A percentile compares a stretch with the other conserved stretches of the same genome.
Evolutionary conservation across 768 basidiomycete species (phyloP).

Genomic region (Mycena galericulata): DNA sequence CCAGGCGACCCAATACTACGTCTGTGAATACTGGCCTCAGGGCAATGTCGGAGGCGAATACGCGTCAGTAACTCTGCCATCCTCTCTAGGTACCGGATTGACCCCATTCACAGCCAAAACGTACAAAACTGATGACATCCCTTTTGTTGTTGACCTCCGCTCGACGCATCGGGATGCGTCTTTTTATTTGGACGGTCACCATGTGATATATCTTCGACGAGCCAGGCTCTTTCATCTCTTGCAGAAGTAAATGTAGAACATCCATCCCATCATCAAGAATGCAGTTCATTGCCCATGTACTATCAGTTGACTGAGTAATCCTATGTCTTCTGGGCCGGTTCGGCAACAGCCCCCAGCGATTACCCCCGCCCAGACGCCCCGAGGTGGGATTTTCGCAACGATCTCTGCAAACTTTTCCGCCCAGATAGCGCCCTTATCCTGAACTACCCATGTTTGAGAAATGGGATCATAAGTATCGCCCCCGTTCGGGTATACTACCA

Average conservation of each 20-base stretch:
- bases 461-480: conserved; percentile 65
- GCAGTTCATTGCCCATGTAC: background rate
- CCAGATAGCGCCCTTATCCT: conserved; percentile 20
- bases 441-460: conserved; percentile 56
- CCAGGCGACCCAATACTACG: conserved; percentile 67
- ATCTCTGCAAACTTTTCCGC: conserved; percentile 11
- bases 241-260: background rate
- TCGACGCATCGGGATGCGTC: background rate
- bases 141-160: too few relatives aligned
- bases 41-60: conserved; percentile 76
- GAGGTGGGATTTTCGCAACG: conserved; percentile 5
- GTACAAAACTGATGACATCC: background rate
- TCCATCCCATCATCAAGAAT: background rate
- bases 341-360: conserved; percentile 81
- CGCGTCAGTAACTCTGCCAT: conserved; percentile 53
- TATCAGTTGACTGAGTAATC: conserved; percentile 31
- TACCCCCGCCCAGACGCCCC: conserved; percentile 58
- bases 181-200: too few relatives aligned
- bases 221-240: background rate
- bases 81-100: background rate
- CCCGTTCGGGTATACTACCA: conserved; percentile 82
- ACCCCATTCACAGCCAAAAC: background rate
- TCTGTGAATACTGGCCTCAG: conserved; percentile 73
- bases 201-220: background rate
- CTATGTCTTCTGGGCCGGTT: conserved; percentile 66